These are phyloP conservation scores for Alternaria novae-zelandiae DNA, from an alignment of 2,329 filamentous ascomycete species.

Conservation along the genomic window DNA sequence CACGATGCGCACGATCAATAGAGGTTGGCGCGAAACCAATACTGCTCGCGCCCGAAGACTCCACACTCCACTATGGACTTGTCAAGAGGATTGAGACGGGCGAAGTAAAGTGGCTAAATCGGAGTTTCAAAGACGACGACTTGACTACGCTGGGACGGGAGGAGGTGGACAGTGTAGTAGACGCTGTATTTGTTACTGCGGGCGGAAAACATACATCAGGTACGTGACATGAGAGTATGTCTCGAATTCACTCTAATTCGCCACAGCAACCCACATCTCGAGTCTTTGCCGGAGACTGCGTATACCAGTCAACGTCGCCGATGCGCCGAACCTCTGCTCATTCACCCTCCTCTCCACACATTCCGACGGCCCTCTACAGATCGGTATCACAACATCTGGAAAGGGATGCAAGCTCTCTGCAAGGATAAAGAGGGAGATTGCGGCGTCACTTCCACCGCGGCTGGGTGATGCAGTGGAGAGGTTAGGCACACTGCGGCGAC, in stretches of 20 bases:
- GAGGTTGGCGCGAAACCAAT: slow-evolving; percentile 82
- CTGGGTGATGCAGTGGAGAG: slow-evolving; percentile 79
- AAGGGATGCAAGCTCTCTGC: slow-evolving; percentile 93
- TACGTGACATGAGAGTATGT: slow-evolving; percentile 35
- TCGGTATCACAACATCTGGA: slow-evolving; percentile 94
- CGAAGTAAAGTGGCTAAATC: slow-evolving; percentile 69
- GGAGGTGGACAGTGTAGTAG: slow-evolving; percentile 79
- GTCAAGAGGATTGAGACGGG: slow-evolving; percentile 70
- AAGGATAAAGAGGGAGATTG: slow-evolving; percentile 86
- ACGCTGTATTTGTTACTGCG: slow-evolving; percentile 87
- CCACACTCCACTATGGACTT: slow-evolving; percentile 66
- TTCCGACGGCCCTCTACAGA: slow-evolving; percentile 87
- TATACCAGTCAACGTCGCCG: slow-evolving; percentile 92
- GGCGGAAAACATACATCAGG: slow-evolving; percentile 57
- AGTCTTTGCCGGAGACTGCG: slow-evolving; percentile 76
- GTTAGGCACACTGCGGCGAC: slow-evolving; percentile 64
- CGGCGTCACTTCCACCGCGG: slow-evolving; percentile 74
- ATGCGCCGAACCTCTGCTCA: slow-evolving; percentile 83
- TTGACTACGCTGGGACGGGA: slow-evolving; percentile 77
- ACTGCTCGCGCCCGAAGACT: slow-evolving; percentile 73
- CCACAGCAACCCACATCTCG: slow-evolving; percentile 70
- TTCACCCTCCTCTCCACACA: slow-evolving; percentile 91
- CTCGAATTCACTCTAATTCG: slow-evolving; percentile 13
- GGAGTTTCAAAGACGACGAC: slow-evolving; percentile 73
- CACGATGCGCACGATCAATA: slow-evolving; percentile 79